phyloP scores from a whole-genome alignment of 2,329 filamentous ascomycete genomes.

The Cucurbitaria berberidis region DNA sequence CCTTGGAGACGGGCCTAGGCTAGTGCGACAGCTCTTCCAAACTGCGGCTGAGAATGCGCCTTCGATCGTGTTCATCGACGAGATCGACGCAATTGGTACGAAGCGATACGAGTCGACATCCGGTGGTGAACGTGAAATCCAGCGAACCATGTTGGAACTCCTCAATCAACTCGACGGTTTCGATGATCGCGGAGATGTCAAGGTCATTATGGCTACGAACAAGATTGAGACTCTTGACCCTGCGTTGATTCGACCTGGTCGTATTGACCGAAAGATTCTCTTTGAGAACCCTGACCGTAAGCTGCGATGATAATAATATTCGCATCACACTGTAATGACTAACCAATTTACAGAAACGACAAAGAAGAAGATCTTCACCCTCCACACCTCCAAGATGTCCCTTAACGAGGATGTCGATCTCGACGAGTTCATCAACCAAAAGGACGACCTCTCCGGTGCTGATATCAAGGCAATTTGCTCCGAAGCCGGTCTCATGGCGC shows the following conservation, averaged over 20 bases:
- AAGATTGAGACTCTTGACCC: constrained; percentile 99
- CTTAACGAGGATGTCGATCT: constrained; percentile 96
- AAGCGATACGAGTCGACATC: constrained; percentile 98
- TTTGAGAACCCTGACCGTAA: constrained; percentile 74
- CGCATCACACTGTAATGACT: constrained; percentile 39
- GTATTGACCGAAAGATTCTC: constrained; percentile 97
- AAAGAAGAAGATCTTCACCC: constrained; percentile 95
- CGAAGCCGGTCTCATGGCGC: constrained; percentile 90
- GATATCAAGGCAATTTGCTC: constrained; percentile 99
- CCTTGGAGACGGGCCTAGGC: constrained; percentile 89
- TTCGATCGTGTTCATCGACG: constrained; percentile 98
- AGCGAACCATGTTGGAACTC: constrained; percentile 97
- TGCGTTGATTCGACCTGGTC: constrained; percentile 91
- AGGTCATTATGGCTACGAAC: constrained; percentile 99
- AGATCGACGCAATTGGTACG: constrained; percentile 98
- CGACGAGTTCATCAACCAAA: constrained; percentile 97
- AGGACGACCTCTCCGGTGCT: constrained; percentile 94
- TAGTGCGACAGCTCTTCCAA: constrained; percentile 96
- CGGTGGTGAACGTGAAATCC: constrained; percentile 94
- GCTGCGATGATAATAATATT: constrained; percentile 30
- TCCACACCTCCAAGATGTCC: constrained; percentile 99
- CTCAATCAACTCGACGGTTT: constrained; percentile 99
- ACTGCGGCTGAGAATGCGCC: constrained; percentile 95
- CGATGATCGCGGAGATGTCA: constrained; percentile 97
- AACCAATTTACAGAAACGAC: constrained; percentile 81